Base-by-base conservation (phyloP, 257 asterid species). In the Mentha longifolia region DNA sequence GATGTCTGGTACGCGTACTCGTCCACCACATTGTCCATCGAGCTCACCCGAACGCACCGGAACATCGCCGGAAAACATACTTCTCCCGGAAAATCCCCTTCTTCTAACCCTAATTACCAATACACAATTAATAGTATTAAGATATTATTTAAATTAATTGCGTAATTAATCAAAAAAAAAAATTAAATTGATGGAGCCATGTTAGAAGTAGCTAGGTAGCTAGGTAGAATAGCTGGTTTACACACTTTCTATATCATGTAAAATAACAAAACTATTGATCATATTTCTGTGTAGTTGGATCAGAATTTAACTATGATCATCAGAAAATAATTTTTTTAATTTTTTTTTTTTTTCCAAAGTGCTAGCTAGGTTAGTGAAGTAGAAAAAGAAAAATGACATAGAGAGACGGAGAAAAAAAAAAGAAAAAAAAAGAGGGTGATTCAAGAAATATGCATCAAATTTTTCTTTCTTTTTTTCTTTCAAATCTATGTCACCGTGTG, bases 1-100 rank as follows among this genome's bases (percentile, higher is more conserved):
- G 95, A 83, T 45, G 97, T 83, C 74, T 87, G 96, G 31, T 89
- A 91, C 1, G 97, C 97, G 43, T 78, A 83, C 67, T 89, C 88
- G 75, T 91, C 90, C 56, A 86, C 88, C 78, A 74, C 86, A 76
- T 86, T 87, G 72, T 89, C 96, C 33, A 83, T 61, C 2, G 96
- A 86, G 76, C 91, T 87, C 79, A 91, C 92, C 7, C 91, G 76
- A 20, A 91, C 85, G 61, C 96, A 87, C 37, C 87, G 79, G 43
- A 91, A 91, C 10, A 77, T 85, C 15, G 95, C 95, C 71, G 95
- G 93, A 30, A 71, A 76, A n/a, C 81, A 82, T 74, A 80, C 86
- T 65, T 89, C 96, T 0, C 85, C 84, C 0, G 97, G 97, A 65
- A 87, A 86, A 54, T 78, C 76, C 76, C 88, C 87, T 76, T 68